A percentile compares a stretch with the other conserved stretches of the same genome.
Evolutionary conservation across 306 rosid species (phyloP).

Genomic region (Echinosophora koreensis): DNA sequence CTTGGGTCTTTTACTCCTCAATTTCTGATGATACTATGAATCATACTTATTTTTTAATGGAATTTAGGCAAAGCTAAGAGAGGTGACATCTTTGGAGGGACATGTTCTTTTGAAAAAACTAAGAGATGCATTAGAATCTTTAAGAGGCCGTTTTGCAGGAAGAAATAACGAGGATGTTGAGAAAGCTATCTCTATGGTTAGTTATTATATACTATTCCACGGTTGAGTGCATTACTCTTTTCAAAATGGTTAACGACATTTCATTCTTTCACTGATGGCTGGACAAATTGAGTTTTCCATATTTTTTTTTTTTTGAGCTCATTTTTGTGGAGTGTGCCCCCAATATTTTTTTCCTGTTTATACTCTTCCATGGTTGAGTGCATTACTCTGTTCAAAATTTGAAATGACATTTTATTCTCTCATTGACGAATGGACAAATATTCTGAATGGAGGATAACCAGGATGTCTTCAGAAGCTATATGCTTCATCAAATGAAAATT

Average conservation of each 20-base stretch:
- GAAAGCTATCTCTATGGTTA: slow-evolving; percentile 96
- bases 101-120: slow-evolving; percentile 97
- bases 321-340: not conserved
- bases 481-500: no score
- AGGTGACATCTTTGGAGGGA: slow-evolving; percentile 94
- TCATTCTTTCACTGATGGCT: slow-evolving; percentile 16
- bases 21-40: slow-evolving; percentile 23
- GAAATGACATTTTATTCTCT: slow-evolving; percentile 1
- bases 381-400: not conserved
- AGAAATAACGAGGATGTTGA: slow-evolving; percentile 93
- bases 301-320: not conserved
- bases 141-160: slow-evolving; percentile 81
- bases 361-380: not conserved
- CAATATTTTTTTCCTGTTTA: not conserved
- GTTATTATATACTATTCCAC: slow-evolving; percentile 43
- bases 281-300: slow-evolving; percentile 19
- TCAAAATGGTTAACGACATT: slow-evolving; percentile 41
- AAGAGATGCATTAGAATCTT: slow-evolving; percentile 87
- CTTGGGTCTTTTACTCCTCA: slow-evolving; percentile 18
- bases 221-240: slow-evolving; percentile 16
- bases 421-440: not conserved
- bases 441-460: no score
- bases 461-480: no score
- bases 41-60: slow-evolving; percentile 24
- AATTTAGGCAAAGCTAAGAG: slow-evolving; percentile 88